phyloP scores from a whole-genome alignment of 2,329 filamentous ascomycete species.

The Colletotrichum trifolii region DNA sequence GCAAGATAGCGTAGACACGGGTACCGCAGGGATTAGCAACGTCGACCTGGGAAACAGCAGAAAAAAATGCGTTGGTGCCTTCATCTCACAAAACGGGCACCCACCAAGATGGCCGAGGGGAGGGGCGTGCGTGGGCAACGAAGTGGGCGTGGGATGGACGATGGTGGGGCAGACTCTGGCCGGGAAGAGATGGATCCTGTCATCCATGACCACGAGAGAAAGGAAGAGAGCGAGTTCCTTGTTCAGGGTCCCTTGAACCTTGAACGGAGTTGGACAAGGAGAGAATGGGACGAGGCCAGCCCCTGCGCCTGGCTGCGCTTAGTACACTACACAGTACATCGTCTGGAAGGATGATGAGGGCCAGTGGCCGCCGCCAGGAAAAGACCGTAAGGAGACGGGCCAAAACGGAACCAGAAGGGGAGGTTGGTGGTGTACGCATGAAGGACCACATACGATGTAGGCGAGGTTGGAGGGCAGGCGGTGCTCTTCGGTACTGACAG shows the following conservation, averaged over 20 bases:
- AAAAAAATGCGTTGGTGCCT: constrained; percentile 27
- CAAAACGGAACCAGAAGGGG: constrained; percentile 20
- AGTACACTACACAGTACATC: constrained; percentile 14
- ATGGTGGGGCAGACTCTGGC: constrained; percentile 21
- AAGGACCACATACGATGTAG: not conserved
- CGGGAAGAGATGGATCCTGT: constrained; percentile 7
- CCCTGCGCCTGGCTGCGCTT: constrained; percentile 10
- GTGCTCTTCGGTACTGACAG: too few relatives aligned
- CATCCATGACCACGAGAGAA: constrained; percentile 1
- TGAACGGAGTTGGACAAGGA: constrained; percentile 33
- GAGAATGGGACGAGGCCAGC: constrained; percentile 23
- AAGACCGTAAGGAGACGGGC: constrained; percentile 13
- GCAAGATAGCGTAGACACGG: too few relatives aligned
- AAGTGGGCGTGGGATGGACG: constrained; percentile 4
- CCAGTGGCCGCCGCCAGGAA: constrained; percentile 28
- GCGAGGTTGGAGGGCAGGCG: too few relatives aligned
- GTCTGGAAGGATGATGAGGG: constrained; percentile 22
- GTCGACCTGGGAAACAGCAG: constrained; percentile 13
- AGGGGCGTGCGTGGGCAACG: not conserved
- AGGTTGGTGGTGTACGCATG: not conserved
- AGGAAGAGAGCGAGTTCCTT: constrained; percentile 19
- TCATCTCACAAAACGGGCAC: constrained; percentile 34
- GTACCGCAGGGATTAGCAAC: constrained; percentile 16
- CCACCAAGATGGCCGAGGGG: constrained; percentile 19
- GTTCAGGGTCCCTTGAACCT: constrained; percentile 33